A percentile compares a stretch with the other conserved stretches of the same genome.
These are phyloP conservation scores for Kwoniella dendrophila DNA, from an alignment of 768 basidiomycete genomes.

Conservation along the genomic window DNA sequence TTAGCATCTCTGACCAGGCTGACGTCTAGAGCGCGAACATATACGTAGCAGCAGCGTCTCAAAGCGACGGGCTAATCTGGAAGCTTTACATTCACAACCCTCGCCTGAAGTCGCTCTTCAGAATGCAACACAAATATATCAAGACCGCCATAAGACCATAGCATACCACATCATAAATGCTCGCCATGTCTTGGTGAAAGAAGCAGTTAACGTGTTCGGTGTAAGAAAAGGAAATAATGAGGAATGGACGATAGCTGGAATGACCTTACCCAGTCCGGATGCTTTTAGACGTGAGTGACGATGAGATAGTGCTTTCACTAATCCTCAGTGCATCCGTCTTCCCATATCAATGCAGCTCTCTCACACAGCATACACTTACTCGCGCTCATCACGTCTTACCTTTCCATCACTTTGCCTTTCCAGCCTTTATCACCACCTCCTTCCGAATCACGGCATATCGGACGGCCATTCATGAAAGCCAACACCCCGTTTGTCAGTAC, in stretches of 20 bases:
- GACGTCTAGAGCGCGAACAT: background rate
- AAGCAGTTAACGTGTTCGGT: conserved; percentile 45
- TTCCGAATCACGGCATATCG: conserved; percentile 21
- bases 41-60: background rate
- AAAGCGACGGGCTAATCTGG: conserved; percentile 1
- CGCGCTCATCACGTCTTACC: conserved; percentile 45
- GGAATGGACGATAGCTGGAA: conserved; percentile 45
- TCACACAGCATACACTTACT: conserved; percentile 47
- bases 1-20: background rate
- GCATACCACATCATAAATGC: conserved; percentile 34
- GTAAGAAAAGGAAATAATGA: conserved; percentile 20
- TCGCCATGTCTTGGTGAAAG: conserved; percentile 39
- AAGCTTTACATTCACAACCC: background rate
- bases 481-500: conserved; percentile 41
- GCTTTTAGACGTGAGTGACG: conserved; percentile 35
- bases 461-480: conserved; percentile 33
- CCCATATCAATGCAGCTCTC: conserved; percentile 43
- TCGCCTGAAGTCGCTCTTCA: background rate
- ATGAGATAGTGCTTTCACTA: background rate
- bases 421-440: conserved; percentile 18
- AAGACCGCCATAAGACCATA: conserved; percentile 21
- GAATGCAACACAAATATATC: conserved; percentile 1
- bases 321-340: conserved; percentile 29
- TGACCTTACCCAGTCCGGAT: conserved; percentile 28
- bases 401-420: conserved; percentile 48